These are phyloP conservation scores for Cryptococcus amylolentus DNA, from an alignment of 1,284 basidiomycete species.

Conservation along the genomic window DNA sequence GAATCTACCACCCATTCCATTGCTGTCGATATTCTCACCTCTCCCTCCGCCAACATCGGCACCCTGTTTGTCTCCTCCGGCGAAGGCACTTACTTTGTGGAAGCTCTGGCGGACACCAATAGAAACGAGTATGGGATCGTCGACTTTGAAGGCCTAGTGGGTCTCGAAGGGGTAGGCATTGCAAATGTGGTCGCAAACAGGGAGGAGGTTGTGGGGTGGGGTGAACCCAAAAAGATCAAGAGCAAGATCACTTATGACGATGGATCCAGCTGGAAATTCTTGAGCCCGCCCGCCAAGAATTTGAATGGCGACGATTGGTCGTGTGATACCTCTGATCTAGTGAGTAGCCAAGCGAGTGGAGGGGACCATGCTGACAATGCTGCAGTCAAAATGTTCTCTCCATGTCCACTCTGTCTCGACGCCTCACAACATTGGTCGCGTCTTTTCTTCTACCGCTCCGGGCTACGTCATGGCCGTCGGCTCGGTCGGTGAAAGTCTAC, in stretches of 20 bases:
- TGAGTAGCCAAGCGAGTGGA: slow-evolving; percentile 10
- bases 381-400: slow-evolving; percentile 63
- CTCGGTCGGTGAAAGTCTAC: slow-evolving; percentile 68
- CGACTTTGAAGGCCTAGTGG: slow-evolving; percentile 87
- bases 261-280: slow-evolving; percentile 72
- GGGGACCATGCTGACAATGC: not conserved
- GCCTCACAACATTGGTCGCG: slow-evolving; percentile 85
- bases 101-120: slow-evolving; percentile 85
- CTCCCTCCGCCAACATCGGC: slow-evolving; percentile 69
- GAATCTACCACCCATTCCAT: slow-evolving; percentile 89
- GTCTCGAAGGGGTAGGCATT: slow-evolving; percentile 88
- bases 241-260: slow-evolving; percentile 89
- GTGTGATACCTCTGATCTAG: slow-evolving; percentile 61
- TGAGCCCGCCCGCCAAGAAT: slow-evolving; percentile 65
- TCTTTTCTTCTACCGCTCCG: slow-evolving; percentile 91
- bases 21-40: slow-evolving; percentile 84
- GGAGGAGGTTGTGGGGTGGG: slow-evolving; percentile 68
- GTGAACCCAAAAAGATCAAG: slow-evolving; percentile 64
- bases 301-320: slow-evolving; percentile 59
- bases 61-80: slow-evolving; percentile 92
- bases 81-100: slow-evolving; percentile 92
- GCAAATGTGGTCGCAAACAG: slow-evolving; percentile 83
- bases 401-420: slow-evolving; percentile 89
- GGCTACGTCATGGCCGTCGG: slow-evolving; percentile 95
- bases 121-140: slow-evolving; percentile 83